Evolutionary conservation across 2,329 filamentous ascomycete species (phyloP).

Genomic region (Cordyceps javanica): DNA sequence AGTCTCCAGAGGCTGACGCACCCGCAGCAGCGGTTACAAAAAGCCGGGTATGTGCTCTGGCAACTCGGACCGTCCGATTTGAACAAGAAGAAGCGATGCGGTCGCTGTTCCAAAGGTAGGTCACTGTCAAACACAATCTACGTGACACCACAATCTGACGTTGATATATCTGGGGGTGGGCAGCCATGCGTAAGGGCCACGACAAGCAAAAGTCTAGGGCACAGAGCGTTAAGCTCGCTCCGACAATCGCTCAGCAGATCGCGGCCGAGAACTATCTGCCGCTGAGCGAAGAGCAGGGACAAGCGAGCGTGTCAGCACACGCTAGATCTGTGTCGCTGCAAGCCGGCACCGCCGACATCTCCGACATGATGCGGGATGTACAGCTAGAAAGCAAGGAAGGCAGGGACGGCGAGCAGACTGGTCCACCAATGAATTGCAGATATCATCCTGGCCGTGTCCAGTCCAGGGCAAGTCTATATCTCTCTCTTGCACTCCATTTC

Average conservation of each 20-base stretch:
- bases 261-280: neutral
- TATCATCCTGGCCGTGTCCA: slow-evolving; percentile 24
- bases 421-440: slow-evolving; percentile 19
- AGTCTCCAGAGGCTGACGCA: slow-evolving; percentile 18
- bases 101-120: slow-evolving; percentile 22
- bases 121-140: neutral
- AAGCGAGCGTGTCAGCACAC: neutral
- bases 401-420: neutral
- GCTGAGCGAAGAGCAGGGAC: neutral
- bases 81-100: slow-evolving; percentile 26
- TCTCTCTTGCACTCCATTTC: neutral
- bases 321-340: slow-evolving; percentile 1
- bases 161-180: neutral
- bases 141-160: neutral
- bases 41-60: slow-evolving; percentile 22
- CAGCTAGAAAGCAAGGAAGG: neutral
- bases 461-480: slow-evolving; percentile 19
- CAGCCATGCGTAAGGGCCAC: slow-evolving; percentile 5
- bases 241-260: neutral
- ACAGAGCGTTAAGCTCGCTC: neutral
- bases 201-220: slow-evolving; percentile 11
- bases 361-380: neutral
- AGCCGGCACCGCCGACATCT: neutral
- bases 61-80: slow-evolving; percentile 22
- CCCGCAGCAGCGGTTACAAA: slow-evolving; percentile 16